A percentile compares a stretch with the other conserved stretches of the same genome.
Evolutionary conservation across 148 eudicot species (phyloP).

Genomic region (Chenopodium quinoa): DNA sequence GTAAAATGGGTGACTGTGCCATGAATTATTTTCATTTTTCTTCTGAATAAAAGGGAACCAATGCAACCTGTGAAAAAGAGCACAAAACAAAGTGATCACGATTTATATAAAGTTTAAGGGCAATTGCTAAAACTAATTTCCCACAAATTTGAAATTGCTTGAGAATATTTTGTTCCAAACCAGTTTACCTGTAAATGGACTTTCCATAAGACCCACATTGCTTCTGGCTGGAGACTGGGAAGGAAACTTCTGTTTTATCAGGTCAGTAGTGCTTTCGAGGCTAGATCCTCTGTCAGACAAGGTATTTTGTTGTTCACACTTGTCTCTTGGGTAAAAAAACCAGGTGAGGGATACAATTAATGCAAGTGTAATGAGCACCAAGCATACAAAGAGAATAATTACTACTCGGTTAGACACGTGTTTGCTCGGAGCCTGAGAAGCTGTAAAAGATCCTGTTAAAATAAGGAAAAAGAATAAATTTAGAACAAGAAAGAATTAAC

Average conservation of each 20-base stretch:
- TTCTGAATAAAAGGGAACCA: conserved; percentile 44
- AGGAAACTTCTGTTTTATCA: conserved; percentile 49
- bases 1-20: conserved; percentile 67
- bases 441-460: conserved; percentile 49
- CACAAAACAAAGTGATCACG: neutral
- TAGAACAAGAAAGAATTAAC: no score
- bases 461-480: neutral
- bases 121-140: neutral
- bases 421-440: conserved; percentile 41
- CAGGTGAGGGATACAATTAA: conserved; percentile 50
- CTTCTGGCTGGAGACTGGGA: conserved; percentile 37
- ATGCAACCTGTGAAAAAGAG: conserved; percentile 56
- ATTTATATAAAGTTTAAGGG: neutral
- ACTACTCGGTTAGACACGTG: conserved; percentile 43
- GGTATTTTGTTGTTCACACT: conserved; percentile 36
- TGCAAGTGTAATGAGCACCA: conserved; percentile 50
- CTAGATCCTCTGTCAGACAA: conserved; percentile 60
- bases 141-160: neutral
- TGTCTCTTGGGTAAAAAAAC: conserved; percentile 45
- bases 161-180: neutral
- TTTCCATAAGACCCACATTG: conserved; percentile 28
- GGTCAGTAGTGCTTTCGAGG: conserved; percentile 57
- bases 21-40: conserved; percentile 37
- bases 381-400: conserved; percentile 54
- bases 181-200: conserved; percentile 44